A percentile compares a stretch with the other conserved stretches of the same genome.
Conservation (phyloP, 140 eudicot genomes). For the Bidens hawaiensis region DNA sequence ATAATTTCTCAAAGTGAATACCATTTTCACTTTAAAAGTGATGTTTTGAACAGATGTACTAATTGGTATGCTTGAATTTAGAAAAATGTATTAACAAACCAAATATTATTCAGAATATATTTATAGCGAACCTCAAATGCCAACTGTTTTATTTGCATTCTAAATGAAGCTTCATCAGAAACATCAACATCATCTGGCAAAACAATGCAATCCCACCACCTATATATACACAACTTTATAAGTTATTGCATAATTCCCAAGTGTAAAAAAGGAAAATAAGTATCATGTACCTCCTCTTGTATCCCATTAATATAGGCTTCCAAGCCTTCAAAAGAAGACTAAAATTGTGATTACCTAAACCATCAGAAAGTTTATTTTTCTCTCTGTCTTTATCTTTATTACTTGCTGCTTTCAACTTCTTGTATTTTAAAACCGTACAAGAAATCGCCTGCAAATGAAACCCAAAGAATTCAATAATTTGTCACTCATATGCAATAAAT, state of each 20-base stretch:
- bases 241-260: neutral
- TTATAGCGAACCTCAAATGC: slow-evolving; percentile 64
- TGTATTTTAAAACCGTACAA: slow-evolving; percentile 58
- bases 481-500: neutral
- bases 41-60: neutral
- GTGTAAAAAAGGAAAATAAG: neutral
- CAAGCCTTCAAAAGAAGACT: slow-evolving; percentile 73
- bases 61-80: neutral
- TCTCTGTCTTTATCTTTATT: slow-evolving; percentile 38
- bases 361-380: slow-evolving; percentile 25
- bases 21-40: too few relatives aligned
- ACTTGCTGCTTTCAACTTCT: slow-evolving; percentile 51
- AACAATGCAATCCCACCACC: slow-evolving; percentile 99
- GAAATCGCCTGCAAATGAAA: slow-evolving; percentile 55
- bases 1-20: too few relatives aligned
- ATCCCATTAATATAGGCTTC: slow-evolving; percentile 94
- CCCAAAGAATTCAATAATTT: neutral
- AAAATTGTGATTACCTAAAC: slow-evolving; percentile 16
- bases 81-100: neutral
- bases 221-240: slow-evolving; percentile 29
- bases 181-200: slow-evolving; percentile 86
- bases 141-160: slow-evolving; percentile 73
- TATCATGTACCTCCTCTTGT: slow-evolving; percentile 66
- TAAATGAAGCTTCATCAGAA: slow-evolving; percentile 64
- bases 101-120: neutral